Conservation (phyloP, 129 eudicot genomes). For the Arctium minus region DNA sequence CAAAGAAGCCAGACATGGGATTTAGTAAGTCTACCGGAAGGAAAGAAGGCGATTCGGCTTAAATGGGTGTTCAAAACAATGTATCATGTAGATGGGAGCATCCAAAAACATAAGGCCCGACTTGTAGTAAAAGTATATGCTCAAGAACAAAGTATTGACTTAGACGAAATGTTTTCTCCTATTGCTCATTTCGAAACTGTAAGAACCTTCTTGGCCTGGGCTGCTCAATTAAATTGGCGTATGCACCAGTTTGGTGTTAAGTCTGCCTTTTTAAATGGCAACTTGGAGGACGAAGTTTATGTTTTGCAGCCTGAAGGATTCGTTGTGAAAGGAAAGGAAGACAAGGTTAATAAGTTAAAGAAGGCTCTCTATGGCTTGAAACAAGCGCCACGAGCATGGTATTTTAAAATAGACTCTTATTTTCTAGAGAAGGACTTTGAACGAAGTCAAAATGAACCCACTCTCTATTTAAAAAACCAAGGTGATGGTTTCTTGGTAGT, state of each 20-base stretch:
- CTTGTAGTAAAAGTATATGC: not conserved
- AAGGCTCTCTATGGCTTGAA: not conserved
- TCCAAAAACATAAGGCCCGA: not conserved
- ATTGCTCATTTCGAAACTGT: conserved; percentile 14
- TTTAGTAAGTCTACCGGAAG: not conserved
- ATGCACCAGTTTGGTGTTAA: conserved; percentile 9
- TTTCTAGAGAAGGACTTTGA: conserved; percentile 5
- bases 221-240: not conserved
- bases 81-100: not conserved
- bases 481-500: conserved; percentile 9
- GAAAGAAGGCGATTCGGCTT: not conserved
- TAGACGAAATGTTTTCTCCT: not conserved
- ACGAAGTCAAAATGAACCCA: conserved; percentile 23
- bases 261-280: conserved; percentile 12
- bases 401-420: conserved; percentile 6
- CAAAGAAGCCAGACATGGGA: not conserved
- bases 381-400: conserved; percentile 2
- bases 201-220: not conserved
- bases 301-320: conserved; percentile 2
- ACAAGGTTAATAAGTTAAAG: not conserved
- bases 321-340: not conserved
- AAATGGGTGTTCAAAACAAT: not conserved
- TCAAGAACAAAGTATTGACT: not conserved
- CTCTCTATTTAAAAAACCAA: conserved; percentile 1
- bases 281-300: not conserved